Evolutionary conservation across 371 early-diverging fungal species (phyloP), one percentile per base, ranked within the genome.

Genomic region (Paramicrosporidium saccamoebae): DNA sequence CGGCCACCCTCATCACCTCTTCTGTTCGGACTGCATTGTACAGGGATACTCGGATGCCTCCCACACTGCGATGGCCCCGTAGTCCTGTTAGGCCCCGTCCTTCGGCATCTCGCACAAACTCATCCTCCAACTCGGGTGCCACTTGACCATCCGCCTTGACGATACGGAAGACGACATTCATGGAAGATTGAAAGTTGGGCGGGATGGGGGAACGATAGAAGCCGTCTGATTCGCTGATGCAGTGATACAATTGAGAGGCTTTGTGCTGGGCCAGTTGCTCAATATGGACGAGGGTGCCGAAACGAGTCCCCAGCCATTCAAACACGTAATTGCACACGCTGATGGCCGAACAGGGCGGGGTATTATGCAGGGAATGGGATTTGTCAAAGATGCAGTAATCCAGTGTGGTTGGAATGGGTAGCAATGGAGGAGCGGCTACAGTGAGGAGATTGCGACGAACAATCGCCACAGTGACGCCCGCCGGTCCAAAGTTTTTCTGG

Each of bases 401-500:
- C 25, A 92, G 40, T 58, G 81, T 73, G 16, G 65, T 36, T 0
- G 88, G 79, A 10, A 64, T 35, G 5, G 53, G 37, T 7, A 50
- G 41, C 3, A 57, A 39, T 1, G 35, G 34, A 12, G 44, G 36
- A 7, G 29, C 28, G 17, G 19, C 9, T n/a, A 43, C 46, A 8
- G 41, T 31, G 20, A 86, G 39, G 22, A 92, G 44, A 33, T 86
- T 78, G 20, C 81, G 60, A 20, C 81, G 66, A 22, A 88, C 50
- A 25, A 92, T 69, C 15, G 71, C 71, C 10, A 92, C 39, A 0
- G 88, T 74, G 5, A 79, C 66, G 20, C 94, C 94, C 7, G 82
- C 68, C 12, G 79, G 75, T 0, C 92, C 92, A 34, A 88, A 59
- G 48, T 92, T 92, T 52, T 92, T 92, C 46, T 92, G 90, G 5